Conservation (phyloP, 331 rosid genomes). For the Dryas integrifolia region DNA sequence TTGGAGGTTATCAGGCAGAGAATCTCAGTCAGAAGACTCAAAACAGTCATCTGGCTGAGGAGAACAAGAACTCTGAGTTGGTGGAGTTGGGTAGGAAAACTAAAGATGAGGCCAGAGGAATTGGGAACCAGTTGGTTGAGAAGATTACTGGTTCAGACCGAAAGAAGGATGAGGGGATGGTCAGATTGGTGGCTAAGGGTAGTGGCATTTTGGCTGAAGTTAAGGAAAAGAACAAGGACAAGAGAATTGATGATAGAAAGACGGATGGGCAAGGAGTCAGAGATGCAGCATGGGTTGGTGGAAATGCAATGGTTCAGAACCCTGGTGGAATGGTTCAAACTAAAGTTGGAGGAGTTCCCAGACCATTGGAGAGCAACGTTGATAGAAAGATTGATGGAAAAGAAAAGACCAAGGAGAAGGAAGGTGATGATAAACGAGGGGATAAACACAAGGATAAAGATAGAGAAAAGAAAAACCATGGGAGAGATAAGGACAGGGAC, state of each 20-base stretch:
- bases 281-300: constrained; percentile 37
- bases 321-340: constrained; percentile 41
- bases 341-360: constrained; percentile 50
- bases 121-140: constrained; percentile 41
- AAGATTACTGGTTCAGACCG: constrained; percentile 34
- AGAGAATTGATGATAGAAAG: constrained; percentile 43
- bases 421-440: constrained; percentile 45
- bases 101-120: constrained; percentile 47
- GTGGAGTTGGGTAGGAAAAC: constrained; percentile 58
- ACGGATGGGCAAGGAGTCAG: constrained; percentile 44
- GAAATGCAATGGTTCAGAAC: constrained; percentile 45
- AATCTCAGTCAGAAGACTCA: constrained; percentile 36
- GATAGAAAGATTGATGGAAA: constrained; percentile 41
- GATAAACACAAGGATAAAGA: constrained; percentile 52
- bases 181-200: constrained; percentile 53
- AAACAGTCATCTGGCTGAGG: constrained; percentile 43
- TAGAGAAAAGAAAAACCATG: constrained; percentile 65
- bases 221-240: constrained; percentile 51
- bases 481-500: constrained; percentile 72
- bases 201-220: constrained; percentile 35
- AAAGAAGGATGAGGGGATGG: constrained; percentile 56
- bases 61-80: constrained; percentile 46
- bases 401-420: constrained; percentile 47
- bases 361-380: constrained; percentile 37
- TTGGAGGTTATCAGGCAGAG: constrained; percentile 50